These are phyloP conservation scores for Mucor sp. DNA, from an alignment of 371 early-diverging fungal genomes.

Conservation along the genomic window DNA sequence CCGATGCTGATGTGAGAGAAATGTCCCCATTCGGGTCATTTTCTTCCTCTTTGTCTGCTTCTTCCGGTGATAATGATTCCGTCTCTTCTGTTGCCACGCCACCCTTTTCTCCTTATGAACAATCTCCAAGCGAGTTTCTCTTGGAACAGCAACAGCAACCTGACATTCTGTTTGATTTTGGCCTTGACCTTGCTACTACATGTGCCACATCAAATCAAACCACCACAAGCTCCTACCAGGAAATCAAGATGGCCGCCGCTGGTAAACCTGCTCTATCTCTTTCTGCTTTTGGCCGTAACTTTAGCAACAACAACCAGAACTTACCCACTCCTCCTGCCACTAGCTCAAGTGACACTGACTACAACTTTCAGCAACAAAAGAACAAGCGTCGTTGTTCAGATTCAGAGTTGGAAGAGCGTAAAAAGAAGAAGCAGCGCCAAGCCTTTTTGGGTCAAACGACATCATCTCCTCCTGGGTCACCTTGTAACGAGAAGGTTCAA, in stretches of 20 bases:
- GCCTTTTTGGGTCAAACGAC: background rate
- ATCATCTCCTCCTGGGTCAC: constrained; percentile 7
- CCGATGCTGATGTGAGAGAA: constrained; percentile 19
- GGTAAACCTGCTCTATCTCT: background rate
- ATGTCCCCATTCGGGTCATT: constrained; percentile 18
- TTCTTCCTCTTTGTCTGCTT: background rate
- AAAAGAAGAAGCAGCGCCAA: constrained; percentile 19
- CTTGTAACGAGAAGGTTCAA: background rate
- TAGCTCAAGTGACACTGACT: background rate
- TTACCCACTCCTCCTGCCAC: constrained; percentile 17
- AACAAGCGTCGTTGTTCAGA: constrained; percentile 29
- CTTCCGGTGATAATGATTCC: constrained; percentile 26
- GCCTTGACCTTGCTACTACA: constrained; percentile 24
- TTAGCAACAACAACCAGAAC: background rate
- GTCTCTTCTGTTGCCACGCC: constrained; percentile 19
- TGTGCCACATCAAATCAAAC: constrained; percentile 7
- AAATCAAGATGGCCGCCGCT: constrained; percentile 12
- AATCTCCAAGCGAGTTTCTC: constrained; percentile 13
- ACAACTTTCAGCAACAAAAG: constrained; percentile 6
- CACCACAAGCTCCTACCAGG: constrained; percentile 20
- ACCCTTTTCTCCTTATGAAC: constrained; percentile 14
- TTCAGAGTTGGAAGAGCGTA: constrained; percentile 22
- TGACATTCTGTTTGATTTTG: constrained; percentile 23
- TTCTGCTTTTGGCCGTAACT: background rate
- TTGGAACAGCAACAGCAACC: background rate